Evolutionary conservation across 2,329 filamentous ascomycete species (phyloP), one percentile per base, ranked within the genome.

Genomic region (Trichoderma atrobrunneum): DNA sequence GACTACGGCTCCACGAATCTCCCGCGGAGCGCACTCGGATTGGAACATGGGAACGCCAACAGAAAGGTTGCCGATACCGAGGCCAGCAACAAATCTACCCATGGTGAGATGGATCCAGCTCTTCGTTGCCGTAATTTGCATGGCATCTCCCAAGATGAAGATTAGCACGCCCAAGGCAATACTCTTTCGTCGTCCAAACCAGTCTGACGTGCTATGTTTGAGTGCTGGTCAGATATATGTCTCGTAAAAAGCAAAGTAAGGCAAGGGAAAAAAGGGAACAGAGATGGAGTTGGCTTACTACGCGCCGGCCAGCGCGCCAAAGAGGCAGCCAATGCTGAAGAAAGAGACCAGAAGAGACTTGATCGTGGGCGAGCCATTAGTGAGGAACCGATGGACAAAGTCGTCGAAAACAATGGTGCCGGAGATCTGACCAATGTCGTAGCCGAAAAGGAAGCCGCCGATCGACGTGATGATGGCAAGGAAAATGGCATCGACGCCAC

Each of bases 31-130:
- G 67, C 85, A 89, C 78, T 92, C 90, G 54, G 87, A 87, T 80
- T 92, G 89, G 80, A 89, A 91, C 85, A 92, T 89, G 72, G 90
- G 90, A 2, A 91, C 89, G 43, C 88, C 85, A 39, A 91, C 87
- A 0, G 89, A 91, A 2, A 93, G 84, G 66, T 86, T 90, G 57
- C 91, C 91, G 32, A 93, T 87, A 59, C 91, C 90, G 3, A 93
- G 83, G 77, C 91, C 91, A 43, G 90, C 89, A 32, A 91, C 83
- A 81, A 90, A 89, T 73, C 91, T 85, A 36, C 90, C 91, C 74
- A 90, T 84, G 79, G 88, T 89, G 74, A 92, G 82, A 77, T 92
- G 90, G 74, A 90, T 86, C 91, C 91, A 93, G 54, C 81, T 83
- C 26, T 82, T 76, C 68, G 81, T 81, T 5, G 89, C 87, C 0